Percentiles rank a stretch among this genome's conserved stretches.
These are phyloP conservation scores for Colletotrichum lentis DNA, from an alignment of 2,329 filamentous ascomycete genomes.

Conservation along the genomic window DNA sequence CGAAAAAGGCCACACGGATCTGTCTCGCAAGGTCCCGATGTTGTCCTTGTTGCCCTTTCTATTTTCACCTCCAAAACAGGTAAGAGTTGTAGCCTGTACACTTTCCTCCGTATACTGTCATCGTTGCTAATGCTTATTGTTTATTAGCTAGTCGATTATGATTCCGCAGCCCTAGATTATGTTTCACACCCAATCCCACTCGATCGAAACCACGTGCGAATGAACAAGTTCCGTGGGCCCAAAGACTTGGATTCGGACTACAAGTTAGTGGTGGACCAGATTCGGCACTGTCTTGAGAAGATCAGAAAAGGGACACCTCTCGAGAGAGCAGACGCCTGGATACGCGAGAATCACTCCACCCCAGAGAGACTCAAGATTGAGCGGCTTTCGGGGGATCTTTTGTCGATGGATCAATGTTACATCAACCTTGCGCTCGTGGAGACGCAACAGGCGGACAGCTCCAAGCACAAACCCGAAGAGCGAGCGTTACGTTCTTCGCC, in stretches of 20 bases:
- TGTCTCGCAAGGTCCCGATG: too few species aligned
- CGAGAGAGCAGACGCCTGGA: conserved; percentile 38
- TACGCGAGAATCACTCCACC: conserved; percentile 42
- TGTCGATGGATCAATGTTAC: conserved; percentile 50
- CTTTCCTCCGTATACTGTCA: too few species aligned
- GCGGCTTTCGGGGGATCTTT: conserved; percentile 46
- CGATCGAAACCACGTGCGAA: neutral
- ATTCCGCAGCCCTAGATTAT: neutral
- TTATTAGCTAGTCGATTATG: too few species aligned
- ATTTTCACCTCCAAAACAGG: too few species aligned
- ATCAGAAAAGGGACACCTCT: neutral
- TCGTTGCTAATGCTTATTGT: too few species aligned
- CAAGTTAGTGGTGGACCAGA: neutral
- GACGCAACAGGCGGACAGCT: conserved; percentile 16
- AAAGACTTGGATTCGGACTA: neutral
- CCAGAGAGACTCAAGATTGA: conserved; percentile 44
- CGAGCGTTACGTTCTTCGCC: neutral
- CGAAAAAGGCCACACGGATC: too few species aligned
- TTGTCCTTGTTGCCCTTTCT: too few species aligned
- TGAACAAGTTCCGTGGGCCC: neutral
- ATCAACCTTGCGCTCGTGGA: conserved; percentile 52
- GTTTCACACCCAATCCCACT: neutral
- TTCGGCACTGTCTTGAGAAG: neutral
- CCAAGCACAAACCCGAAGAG: neutral
- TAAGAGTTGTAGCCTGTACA: too few species aligned